Conservation (phyloP, 2,329 filamentous ascomycete genomes). For the Zymoseptoria brevis region DNA sequence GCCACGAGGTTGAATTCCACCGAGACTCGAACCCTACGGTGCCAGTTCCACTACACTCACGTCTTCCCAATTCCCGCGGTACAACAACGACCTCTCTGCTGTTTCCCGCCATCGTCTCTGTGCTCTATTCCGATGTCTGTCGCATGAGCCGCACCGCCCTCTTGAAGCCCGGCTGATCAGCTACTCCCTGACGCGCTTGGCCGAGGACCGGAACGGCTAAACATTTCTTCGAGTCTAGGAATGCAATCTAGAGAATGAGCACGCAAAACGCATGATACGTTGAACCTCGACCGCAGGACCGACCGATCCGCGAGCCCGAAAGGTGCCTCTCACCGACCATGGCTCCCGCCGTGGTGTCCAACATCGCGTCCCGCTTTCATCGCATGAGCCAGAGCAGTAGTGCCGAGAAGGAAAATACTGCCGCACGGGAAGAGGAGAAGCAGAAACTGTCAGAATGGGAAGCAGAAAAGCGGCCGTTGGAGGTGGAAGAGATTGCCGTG, state of each 20-base stretch:
- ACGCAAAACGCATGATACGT: neutral
- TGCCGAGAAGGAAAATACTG: conserved; percentile 19
- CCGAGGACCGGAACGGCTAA: neutral
- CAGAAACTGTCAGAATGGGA: conserved; percentile 40
- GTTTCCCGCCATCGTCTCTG: neutral
- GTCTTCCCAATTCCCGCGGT: neutral
- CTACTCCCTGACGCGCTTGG: neutral
- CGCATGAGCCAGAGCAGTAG: conserved; percentile 25
- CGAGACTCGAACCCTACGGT: neutral
- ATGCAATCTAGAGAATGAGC: neutral
- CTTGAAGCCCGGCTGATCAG: neutral
- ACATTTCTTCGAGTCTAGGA: neutral
- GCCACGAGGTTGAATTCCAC: neutral
- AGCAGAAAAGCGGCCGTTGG: conserved; percentile 36
- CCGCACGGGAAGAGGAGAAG: conserved; percentile 41
- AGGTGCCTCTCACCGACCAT: conserved; percentile 11
- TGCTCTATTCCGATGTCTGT: neutral
- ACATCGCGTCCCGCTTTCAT: conserved; percentile 30
- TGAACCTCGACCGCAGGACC: neutral
- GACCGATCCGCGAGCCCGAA: neutral
- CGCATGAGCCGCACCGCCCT: neutral
- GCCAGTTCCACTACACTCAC: neutral
- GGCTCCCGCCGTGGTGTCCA: conserved; percentile 28
- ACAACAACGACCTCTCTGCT: neutral
- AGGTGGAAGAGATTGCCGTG: conserved; percentile 35